Conservation (phyloP, 1,284 basidiomycete genomes). For the Apiotrichum akiyoshidainum region DNA sequence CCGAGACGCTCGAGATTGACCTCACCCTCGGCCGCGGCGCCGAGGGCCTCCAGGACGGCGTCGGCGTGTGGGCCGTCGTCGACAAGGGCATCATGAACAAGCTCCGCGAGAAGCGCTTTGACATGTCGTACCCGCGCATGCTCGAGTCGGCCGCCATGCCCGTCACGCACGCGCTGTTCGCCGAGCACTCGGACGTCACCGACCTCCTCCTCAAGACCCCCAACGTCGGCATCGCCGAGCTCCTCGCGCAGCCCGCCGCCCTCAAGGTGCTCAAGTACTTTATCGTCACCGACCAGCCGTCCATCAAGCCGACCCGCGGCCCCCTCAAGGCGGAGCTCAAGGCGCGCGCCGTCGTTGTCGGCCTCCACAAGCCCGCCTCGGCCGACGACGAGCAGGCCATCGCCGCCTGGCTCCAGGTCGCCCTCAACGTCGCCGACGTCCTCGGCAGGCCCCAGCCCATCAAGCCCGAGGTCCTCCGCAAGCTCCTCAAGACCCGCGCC, state of each 20-base stretch:
- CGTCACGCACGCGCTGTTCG: constrained; percentile 62
- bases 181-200: constrained; percentile 73
- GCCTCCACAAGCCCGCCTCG: constrained; percentile 60
- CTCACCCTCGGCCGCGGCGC: constrained; percentile 65
- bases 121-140: constrained; percentile 58
- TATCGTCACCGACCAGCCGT: constrained; percentile 76
- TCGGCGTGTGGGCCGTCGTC: constrained; percentile 80
- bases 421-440: constrained; percentile 71
- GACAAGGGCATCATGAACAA: constrained; percentile 69
- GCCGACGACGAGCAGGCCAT: constrained; percentile 55
- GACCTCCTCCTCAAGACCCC: constrained; percentile 69
- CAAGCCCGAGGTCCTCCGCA: constrained; percentile 72
- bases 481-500: constrained; percentile 68
- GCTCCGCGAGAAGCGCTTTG: constrained; percentile 73
- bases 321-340: constrained; percentile 56
- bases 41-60: constrained; percentile 47
- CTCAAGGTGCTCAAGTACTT: constrained; percentile 65
- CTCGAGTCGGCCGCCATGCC: constrained; percentile 40
- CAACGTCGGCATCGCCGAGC: constrained; percentile 58
- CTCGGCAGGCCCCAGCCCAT: constrained; percentile 53
- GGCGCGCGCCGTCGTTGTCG: constrained; percentile 69
- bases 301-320: constrained; percentile 59
- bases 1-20: constrained; percentile 59
- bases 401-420: constrained; percentile 61
- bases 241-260: constrained; percentile 59